Percentiles rank a stretch among this genome's conserved stretches.
phyloP scores from a whole-genome alignment of 1,139 yeast genomes.

The Suhomyces chickasaworum region DNA sequence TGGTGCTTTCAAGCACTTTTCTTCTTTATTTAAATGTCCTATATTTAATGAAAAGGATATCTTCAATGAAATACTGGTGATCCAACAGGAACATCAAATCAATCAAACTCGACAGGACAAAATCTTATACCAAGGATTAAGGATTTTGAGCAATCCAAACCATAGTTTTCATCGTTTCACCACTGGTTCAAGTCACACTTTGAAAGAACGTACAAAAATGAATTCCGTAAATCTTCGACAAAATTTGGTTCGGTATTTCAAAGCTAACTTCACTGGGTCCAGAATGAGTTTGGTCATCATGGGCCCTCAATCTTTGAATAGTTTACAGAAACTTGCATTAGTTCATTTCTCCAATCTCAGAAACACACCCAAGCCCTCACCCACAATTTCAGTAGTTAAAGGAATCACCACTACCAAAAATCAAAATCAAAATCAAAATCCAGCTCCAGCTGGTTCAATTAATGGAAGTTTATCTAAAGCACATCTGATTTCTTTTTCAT shows the following conservation, averaged over 20 bases:
- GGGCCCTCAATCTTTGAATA: conserved; percentile 65
- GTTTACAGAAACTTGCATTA: conserved; percentile 52
- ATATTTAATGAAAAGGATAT: conserved; percentile 44
- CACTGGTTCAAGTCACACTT: conserved; percentile 46
- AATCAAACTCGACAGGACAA: conserved; percentile 49
- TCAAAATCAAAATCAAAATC: background rate
- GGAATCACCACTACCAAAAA: background rate
- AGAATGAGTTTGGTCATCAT: conserved; percentile 59
- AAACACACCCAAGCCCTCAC: background rate
- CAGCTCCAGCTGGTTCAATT: no score
- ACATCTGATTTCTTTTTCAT: no score
- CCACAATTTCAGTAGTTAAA: background rate
- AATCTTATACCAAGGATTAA: conserved; percentile 58
- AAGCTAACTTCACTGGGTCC: conserved; percentile 31
- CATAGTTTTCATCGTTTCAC: conserved; percentile 51
- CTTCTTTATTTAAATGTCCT: conserved; percentile 54
- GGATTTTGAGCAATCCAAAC: conserved; percentile 43
- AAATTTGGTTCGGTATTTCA: conserved; percentile 30
- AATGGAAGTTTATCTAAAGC: no score
- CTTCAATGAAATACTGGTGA: conserved; percentile 55
- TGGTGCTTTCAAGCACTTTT: conserved; percentile 48
- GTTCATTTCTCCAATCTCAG: conserved; percentile 38
- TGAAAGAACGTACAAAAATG: conserved; percentile 21
- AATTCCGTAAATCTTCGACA: conserved; percentile 24
- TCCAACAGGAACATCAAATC: conserved; percentile 64